phyloP scores from a whole-genome alignment of 768 basidiomycete species.

The Leccinum uliginosum region DNA sequence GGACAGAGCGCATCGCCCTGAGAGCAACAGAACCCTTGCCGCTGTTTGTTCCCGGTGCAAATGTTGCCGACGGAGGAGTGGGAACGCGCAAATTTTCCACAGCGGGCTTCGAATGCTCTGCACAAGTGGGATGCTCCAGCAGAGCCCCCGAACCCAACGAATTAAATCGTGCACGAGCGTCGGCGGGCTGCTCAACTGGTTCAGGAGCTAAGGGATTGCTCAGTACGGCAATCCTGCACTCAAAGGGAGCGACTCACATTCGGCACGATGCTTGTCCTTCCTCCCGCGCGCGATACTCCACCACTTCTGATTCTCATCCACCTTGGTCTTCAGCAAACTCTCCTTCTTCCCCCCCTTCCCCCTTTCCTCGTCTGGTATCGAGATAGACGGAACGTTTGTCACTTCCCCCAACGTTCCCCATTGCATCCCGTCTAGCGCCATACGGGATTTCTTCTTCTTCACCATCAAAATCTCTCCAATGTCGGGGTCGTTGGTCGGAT shows the following conservation, averaged over 20 bases:
- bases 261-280: constrained; percentile 39
- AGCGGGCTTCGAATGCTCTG: constrained; percentile 14
- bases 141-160: constrained; percentile 50
- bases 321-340: constrained; percentile 36
- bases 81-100: constrained; percentile 14
- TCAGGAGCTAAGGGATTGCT: constrained; percentile 41
- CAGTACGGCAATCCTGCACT: background rate
- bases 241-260: constrained; percentile 16
- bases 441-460: constrained; percentile 70
- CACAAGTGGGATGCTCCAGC: constrained; percentile 23
- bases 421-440: constrained; percentile 50
- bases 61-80: constrained; percentile 28
- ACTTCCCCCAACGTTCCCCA: constrained; percentile 58
- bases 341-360: constrained; percentile 36
- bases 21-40: constrained; percentile 64
- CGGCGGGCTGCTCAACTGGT: constrained; percentile 30
- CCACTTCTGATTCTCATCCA: constrained; percentile 61
- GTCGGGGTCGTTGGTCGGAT: constrained; percentile 59
- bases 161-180: constrained; percentile 52
- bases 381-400: constrained; percentile 45
- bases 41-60: constrained; percentile 27
- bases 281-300: constrained; percentile 77
- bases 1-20: constrained; percentile 73
- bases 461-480: constrained; percentile 67
- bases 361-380: constrained; percentile 32